phyloP scores from a whole-genome alignment of 495 filamentous ascomycete species.

The Penicillium pulvis region DNA sequence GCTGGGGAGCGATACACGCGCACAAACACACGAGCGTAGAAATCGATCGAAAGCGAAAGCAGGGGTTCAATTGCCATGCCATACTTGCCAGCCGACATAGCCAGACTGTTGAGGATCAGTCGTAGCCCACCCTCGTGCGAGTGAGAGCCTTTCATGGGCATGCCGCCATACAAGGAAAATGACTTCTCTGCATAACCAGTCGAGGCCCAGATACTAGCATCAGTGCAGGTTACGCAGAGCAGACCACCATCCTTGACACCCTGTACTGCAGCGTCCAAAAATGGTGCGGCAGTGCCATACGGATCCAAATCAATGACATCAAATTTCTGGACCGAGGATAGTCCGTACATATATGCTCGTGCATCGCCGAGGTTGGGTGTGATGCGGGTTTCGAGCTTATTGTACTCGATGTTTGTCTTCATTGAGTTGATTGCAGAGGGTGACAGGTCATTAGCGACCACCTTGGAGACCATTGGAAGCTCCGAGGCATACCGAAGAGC shows the following conservation, averaged over 20 bases:
- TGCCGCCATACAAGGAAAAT: conserved; percentile 86
- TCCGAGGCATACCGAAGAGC: conserved; percentile 91
- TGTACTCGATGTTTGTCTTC: conserved; percentile 79
- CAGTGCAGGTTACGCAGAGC: conserved; percentile 94
- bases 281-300: conserved; percentile 88
- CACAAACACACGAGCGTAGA: conserved; percentile 90
- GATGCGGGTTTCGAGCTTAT: conserved; percentile 70
- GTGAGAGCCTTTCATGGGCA: conserved; percentile 78
- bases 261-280: conserved; percentile 87
- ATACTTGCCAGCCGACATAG: conserved; percentile 77
- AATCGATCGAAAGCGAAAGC: conserved; percentile 91
- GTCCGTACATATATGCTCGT: conserved; percentile 82
- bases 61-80: conserved; percentile 91
- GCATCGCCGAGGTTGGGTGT: conserved; percentile 76
- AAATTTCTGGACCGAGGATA: conserved; percentile 55
- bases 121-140: conserved; percentile 90
- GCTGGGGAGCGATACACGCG: conserved; percentile 74
- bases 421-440: conserved; percentile 77
- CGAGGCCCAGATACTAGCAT: conserved; percentile 91
- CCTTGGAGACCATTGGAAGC: conserved; percentile 74
- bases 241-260: conserved; percentile 82
- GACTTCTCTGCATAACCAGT: conserved; percentile 91
- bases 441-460: conserved; percentile 90
- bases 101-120: conserved; percentile 78
- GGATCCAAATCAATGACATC: conserved; percentile 97